Conservation (phyloP, 2,329 filamentous ascomycete genomes). For the Botrytis porri region DNA sequence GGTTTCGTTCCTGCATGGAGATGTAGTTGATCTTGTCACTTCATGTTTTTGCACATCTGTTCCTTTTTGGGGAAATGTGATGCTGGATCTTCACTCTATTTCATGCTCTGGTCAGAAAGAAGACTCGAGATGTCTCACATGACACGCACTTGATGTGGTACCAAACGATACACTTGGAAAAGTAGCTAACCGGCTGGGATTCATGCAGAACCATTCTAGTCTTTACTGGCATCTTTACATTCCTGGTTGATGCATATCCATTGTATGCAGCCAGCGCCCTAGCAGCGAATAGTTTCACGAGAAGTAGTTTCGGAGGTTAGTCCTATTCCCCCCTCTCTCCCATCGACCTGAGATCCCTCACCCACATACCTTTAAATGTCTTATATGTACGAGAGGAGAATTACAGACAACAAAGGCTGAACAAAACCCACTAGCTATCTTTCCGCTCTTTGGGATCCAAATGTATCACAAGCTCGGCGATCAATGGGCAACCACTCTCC, state of each 20-base stretch:
- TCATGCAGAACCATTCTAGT: conserved; percentile 64
- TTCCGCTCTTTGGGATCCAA: conserved; percentile 71
- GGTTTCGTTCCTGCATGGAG: conserved; percentile 19
- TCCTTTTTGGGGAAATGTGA: conserved; percentile 18
- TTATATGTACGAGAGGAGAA: conserved; percentile 8
- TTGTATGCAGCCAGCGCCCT: conserved; percentile 73
- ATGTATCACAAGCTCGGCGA: conserved; percentile 70
- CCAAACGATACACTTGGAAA: conserved; percentile 21
- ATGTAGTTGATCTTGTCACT: conserved; percentile 18
- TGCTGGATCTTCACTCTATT: conserved; percentile 1
- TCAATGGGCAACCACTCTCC: conserved; percentile 63
- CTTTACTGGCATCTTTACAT: conserved; percentile 85
- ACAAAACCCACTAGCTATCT: conserved; percentile 53
- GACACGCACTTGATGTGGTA: conserved; percentile 28
- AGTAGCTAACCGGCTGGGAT: conserved; percentile 34
- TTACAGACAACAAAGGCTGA: conserved; percentile 25
- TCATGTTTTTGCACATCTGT: conserved; percentile 9
- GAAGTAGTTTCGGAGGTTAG: conserved; percentile 66
- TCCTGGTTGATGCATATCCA: conserved; percentile 73
- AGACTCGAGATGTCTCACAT: conserved; percentile 24
- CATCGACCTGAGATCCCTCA: background rate
- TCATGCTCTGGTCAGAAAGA: background rate
- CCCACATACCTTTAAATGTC: background rate
- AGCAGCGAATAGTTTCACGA: conserved; percentile 78
- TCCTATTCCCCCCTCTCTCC: conserved; percentile 7